Conservation (phyloP, 352 stramenopile species). For the Thraustochytrium sp. region DNA sequence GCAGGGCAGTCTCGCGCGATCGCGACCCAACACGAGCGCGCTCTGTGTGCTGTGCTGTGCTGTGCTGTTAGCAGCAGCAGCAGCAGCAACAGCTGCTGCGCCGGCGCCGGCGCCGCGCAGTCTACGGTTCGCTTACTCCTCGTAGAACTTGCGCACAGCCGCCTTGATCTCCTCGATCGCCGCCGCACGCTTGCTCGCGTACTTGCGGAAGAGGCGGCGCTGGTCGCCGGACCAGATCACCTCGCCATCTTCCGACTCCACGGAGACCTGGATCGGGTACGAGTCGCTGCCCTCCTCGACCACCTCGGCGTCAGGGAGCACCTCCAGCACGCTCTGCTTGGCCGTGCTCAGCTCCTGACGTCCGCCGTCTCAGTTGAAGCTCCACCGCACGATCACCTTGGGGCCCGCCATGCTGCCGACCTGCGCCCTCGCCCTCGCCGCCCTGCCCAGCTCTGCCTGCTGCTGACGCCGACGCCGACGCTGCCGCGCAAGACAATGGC, state of each 20-base stretch:
- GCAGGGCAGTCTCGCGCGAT: too few species aligned
- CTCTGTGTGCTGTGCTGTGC: too few species aligned
- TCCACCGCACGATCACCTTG: neutral
- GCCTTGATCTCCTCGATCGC: slow-evolving; percentile 16
- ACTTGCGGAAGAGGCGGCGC: slow-evolving; percentile 13
- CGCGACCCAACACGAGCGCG: too few species aligned
- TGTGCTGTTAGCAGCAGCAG: too few species aligned
- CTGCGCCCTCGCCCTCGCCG: neutral
- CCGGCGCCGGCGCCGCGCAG: neutral
- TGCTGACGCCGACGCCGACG: too few species aligned
- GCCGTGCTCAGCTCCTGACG: slow-evolving; percentile 1
- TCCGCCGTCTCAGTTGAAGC: slow-evolving; percentile 6
- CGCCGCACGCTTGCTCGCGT: neutral
- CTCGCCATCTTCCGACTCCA: neutral
- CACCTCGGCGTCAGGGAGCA: neutral
- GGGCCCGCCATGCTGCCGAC: neutral
- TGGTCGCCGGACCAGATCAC: neutral
- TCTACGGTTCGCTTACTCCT: neutral
- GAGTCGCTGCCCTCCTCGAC: neutral
- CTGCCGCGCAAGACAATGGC: too few species aligned
- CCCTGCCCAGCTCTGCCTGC: neutral
- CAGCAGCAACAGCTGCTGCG: too few species aligned
- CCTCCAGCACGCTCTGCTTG: neutral
- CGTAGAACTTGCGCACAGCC: neutral
- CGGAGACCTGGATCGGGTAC: slow-evolving; percentile 13